Evolutionary conservation across 495 filamentous ascomycete genomes (phyloP).

Genomic region (Platismatia glauca): DNA sequence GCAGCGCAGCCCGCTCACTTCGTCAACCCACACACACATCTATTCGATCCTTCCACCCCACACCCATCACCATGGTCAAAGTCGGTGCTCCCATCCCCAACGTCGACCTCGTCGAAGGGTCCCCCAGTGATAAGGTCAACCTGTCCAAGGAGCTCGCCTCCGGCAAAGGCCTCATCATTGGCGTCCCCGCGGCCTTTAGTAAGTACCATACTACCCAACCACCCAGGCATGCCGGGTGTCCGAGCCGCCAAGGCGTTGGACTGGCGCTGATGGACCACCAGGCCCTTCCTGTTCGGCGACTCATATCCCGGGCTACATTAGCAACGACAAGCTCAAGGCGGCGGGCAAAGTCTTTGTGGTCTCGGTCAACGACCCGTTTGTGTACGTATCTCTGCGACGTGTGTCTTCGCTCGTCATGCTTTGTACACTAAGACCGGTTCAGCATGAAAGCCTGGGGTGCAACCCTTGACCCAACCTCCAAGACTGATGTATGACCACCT

Average conservation of each 20-base stretch:
- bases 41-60: constrained; percentile 16
- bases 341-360: constrained; percentile 80
- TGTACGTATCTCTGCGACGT: constrained; percentile 45
- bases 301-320: constrained; percentile 77
- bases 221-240: background rate
- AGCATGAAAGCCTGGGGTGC: constrained; percentile 84
- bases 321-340: constrained; percentile 59
- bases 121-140: constrained; percentile 76
- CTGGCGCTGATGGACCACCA: constrained; percentile 18
- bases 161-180: constrained; percentile 71
- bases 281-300: constrained; percentile 66
- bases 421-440: background rate
- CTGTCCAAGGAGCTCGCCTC: constrained; percentile 61
- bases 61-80: constrained; percentile 38
- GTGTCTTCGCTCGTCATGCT: background rate
- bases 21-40: background rate
- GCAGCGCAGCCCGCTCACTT: constrained; percentile 6
- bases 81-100: constrained; percentile 59
- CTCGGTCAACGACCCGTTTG: constrained; percentile 90
- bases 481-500: constrained; percentile 59
- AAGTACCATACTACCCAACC: constrained; percentile 28
- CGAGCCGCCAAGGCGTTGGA: no score
- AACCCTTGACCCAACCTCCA: constrained; percentile 58
- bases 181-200: constrained; percentile 86
- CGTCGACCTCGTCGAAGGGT: constrained; percentile 50